phyloP scores from a whole-genome alignment of 2,329 filamentous ascomycete genomes.

The Nigrograna mackinnonii region DNA sequence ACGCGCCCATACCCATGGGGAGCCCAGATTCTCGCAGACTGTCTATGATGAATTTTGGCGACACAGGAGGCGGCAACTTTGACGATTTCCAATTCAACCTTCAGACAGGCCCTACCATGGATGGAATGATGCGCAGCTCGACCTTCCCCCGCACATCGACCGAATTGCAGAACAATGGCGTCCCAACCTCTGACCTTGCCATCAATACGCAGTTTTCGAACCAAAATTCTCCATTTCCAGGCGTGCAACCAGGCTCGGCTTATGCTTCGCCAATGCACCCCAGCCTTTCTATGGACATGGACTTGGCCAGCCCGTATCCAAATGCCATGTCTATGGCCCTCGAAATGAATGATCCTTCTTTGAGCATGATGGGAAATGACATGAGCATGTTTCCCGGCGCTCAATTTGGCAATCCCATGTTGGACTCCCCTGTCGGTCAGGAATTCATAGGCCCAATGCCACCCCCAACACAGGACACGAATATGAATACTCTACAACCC shows the following conservation, averaged over 20 bases:
- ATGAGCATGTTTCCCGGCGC: slow-evolving; percentile 44
- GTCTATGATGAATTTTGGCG: slow-evolving; percentile 64
- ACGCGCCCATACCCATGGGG: slow-evolving; percentile 34
- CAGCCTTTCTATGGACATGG: slow-evolving; percentile 44
- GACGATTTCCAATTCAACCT: slow-evolving; percentile 46
- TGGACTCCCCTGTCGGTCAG: slow-evolving; percentile 45
- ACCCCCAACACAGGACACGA: slow-evolving; percentile 31
- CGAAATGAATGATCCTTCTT: slow-evolving; percentile 43
- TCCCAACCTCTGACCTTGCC: slow-evolving; percentile 36
- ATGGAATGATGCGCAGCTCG: slow-evolving; percentile 37
- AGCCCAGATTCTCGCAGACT: slow-evolving; percentile 52
- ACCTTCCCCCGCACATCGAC: slow-evolving; percentile 25
- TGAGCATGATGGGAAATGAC: slow-evolving; percentile 40
- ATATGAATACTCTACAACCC: slow-evolving; percentile 20
- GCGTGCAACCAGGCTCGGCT: slow-evolving; percentile 43
- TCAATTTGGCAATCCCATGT: slow-evolving; percentile 43
- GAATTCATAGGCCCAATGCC: slow-evolving; percentile 37
- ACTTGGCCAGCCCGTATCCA: slow-evolving; percentile 47
- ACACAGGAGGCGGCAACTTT: slow-evolving; percentile 25
- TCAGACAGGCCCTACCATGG: slow-evolving; percentile 27
- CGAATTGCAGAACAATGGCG: slow-evolving; percentile 25
- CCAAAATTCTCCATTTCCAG: slow-evolving; percentile 36
- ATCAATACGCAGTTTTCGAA: slow-evolving; percentile 46
- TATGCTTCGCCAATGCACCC: slow-evolving; percentile 50
- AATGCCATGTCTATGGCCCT: slow-evolving; percentile 46